phyloP scores from a whole-genome alignment of 139 green algal species.

The Chlamydomonas sphaeroides region DNA sequence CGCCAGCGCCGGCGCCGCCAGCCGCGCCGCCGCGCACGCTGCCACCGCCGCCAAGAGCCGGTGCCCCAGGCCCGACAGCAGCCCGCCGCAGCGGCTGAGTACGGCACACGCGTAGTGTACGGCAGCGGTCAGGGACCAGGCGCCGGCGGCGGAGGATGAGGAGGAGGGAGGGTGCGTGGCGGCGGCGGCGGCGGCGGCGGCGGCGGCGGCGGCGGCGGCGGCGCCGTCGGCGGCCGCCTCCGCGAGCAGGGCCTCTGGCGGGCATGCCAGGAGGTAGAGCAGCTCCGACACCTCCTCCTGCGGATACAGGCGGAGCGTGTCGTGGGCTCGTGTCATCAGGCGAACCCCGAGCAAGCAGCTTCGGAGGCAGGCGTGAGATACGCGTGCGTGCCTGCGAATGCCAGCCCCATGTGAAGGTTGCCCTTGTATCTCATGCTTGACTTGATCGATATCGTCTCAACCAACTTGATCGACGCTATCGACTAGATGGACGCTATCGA shows the following conservation, averaged over 20 bases:
- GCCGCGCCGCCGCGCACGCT: constrained; percentile 13
- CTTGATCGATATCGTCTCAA: no score
- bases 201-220: background rate
- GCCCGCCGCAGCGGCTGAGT: constrained; percentile 16
- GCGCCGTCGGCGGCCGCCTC: background rate
- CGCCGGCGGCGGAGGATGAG: background rate
- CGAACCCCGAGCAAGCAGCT: no score
- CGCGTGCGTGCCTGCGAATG: no score
- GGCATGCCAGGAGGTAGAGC: constrained; percentile 29
- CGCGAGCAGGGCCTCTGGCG: constrained; percentile 2
- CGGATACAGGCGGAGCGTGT: no score
- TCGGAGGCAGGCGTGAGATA: no score
- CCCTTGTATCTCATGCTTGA: no score
- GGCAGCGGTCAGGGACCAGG: constrained; percentile 11
- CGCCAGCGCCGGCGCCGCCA: constrained; percentile 38
- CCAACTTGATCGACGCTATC: no score
- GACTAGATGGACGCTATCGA: no score
- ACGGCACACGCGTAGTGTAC: constrained; percentile 33
- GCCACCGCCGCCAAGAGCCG: constrained; percentile 46
- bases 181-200: background rate
- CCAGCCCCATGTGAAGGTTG: no score
- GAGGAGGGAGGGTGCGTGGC: background rate
- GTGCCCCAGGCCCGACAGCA: constrained; percentile 56
- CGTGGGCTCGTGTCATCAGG: no score
- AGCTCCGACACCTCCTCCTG: constrained; percentile 35